phyloP scores from a whole-genome alignment of 148 eudicot species.

The Gaultheria prostrata region DNA sequence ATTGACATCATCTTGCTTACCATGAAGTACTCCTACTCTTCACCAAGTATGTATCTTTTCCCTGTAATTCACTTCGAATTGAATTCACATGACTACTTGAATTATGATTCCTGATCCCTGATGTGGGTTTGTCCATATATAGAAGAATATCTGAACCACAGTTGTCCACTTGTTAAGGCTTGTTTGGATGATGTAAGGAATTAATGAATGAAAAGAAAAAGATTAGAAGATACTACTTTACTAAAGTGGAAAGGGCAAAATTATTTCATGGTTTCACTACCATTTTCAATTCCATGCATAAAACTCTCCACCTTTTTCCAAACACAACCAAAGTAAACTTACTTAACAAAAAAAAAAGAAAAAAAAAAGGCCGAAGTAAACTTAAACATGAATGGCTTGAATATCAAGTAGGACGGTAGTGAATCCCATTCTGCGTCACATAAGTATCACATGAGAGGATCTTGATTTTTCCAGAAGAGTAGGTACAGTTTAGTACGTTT shows the following conservation, averaged over 20 bases:
- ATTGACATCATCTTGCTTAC: conserved; percentile 4
- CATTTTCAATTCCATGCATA: not conserved
- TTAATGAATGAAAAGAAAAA: not conserved
- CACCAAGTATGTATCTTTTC: not conserved
- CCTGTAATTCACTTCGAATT: not conserved
- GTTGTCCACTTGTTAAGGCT: not conserved
- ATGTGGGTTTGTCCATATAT: not conserved
- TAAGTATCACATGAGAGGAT: not conserved
- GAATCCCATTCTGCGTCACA: not conserved
- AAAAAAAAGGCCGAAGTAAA: not conserved
- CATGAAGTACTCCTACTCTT: not conserved
- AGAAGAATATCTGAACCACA: not conserved
- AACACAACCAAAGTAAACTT: not conserved
- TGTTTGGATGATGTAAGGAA: not conserved
- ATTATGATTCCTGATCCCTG: not conserved
- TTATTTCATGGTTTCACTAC: not conserved
- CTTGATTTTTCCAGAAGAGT: not conserved
- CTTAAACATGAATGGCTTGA: not conserved
- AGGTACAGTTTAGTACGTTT: no score
- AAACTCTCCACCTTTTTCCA: not conserved
- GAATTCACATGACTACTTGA: not conserved
- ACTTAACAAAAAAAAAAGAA: no score
- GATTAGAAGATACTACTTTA: not conserved
- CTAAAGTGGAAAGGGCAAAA: not conserved
- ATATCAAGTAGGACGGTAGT: not conserved